These are phyloP conservation scores for Epicoccum nigrum DNA, from an alignment of 2,329 filamentous ascomycete species.

Conservation along the genomic window DNA sequence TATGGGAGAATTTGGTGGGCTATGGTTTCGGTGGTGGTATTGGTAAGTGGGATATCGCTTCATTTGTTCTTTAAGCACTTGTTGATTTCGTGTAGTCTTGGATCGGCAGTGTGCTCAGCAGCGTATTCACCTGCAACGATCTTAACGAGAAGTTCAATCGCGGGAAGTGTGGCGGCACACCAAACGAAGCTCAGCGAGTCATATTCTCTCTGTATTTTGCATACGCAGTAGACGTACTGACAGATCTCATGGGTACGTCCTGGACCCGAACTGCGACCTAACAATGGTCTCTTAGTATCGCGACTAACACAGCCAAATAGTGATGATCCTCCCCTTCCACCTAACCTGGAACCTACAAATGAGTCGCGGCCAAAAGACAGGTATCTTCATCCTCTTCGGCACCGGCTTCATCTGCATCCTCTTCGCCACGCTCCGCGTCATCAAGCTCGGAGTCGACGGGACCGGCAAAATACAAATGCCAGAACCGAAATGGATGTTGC, in stretches of 20 bases:
- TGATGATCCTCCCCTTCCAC: conserved; percentile 46
- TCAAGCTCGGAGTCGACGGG: conserved; percentile 39
- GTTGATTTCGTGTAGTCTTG: conserved; percentile 31
- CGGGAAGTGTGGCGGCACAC: conserved; percentile 25
- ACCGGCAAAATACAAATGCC: conserved; percentile 28
- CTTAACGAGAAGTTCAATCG: conserved; percentile 32
- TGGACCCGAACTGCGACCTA: too few species aligned
- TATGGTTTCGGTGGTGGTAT: neutral
- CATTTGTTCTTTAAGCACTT: neutral
- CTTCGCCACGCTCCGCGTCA: conserved; percentile 32
- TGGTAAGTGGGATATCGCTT: neutral
- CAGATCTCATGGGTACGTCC: conserved; percentile 40
- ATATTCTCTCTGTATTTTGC: conserved; percentile 42
- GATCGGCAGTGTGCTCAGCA: conserved; percentile 40
- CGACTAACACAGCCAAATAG: conserved; percentile 15
- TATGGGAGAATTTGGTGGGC: conserved; percentile 1
- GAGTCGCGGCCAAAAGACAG: conserved; percentile 36
- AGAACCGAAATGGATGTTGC: conserved; percentile 41
- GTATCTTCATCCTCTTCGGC: conserved; percentile 36
- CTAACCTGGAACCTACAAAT: conserved; percentile 48
- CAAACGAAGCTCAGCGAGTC: conserved; percentile 9
- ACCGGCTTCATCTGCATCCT: conserved; percentile 26
- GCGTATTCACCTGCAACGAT: conserved; percentile 43
- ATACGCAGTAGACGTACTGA: conserved; percentile 43
- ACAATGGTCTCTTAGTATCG: too few species aligned